Base-by-base conservation (phyloP, 805 yeast genomes). In the Clavispora fructus region DNA sequence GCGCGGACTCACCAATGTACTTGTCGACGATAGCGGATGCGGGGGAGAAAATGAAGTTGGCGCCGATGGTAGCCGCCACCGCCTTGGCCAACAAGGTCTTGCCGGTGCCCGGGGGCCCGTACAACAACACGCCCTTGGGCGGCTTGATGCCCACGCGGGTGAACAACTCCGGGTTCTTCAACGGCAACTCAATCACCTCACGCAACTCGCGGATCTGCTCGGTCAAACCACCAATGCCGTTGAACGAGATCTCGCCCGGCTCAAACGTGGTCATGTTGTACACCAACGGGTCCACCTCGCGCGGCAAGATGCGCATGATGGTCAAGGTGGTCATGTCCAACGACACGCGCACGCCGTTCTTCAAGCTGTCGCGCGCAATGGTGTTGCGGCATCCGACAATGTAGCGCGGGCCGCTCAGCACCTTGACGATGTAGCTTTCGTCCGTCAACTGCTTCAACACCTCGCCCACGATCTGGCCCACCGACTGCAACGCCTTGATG, bases 51-150 rank as follows among this genome's bases (percentile, higher is more conserved):
- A 92, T 92, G 72, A 92, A 92, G 69, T 92, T 92, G 32, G 97
- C 97, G 46, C 98, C 98, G 60, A 94, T 89, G 5, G 98, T 94
- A 39, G 98, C 98, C 6, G 99, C 98, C 39, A 91, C 97, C 0
- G 98, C 98, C 62, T 94, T 91, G 14, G 99, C 99, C 61, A 92
- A 77, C 49, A 92, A 73, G 0, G 99, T 92, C 66, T 92, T 92
- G 62, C 99, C 98, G 0, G 99, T 94, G 60, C 99, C 99, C 23
- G 99, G 99, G 7, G 99, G 99, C 7, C 99, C 99, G 63, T 94
- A 94, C 43, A 94, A 75, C 51, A 94, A 73, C 26, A 92, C 98
- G 65, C 98, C 99, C 68, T 94, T 94, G 47, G 99, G 99, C n/a
- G 97, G 96, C 63, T 90, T 90, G 67, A 94, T 94, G 41, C 99